A percentile compares a stretch with the other conserved stretches of the same genome.
These are phyloP conservation scores for Mollisia scopiformis DNA, from an alignment of 2,329 filamentous ascomycete genomes.

Conservation along the genomic window DNA sequence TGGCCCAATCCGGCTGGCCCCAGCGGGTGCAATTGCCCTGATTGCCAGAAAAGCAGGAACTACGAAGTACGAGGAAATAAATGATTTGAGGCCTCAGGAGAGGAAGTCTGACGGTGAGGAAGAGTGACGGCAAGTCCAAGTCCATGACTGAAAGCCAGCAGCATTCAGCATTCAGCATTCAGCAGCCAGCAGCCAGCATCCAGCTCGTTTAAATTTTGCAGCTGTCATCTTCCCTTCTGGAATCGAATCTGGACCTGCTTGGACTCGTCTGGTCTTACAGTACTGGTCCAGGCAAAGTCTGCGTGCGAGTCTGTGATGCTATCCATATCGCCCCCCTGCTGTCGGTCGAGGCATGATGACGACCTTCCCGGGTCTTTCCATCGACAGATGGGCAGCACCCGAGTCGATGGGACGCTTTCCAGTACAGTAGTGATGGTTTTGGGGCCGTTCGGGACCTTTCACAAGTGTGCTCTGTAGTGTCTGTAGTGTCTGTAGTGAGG, in stretches of 20 bases:
- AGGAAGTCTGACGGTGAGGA: slow-evolving; percentile 1
- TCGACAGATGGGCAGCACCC: neutral
- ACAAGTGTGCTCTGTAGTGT: neutral
- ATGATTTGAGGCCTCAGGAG: neutral
- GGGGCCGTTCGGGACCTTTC: neutral
- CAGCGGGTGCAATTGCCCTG: slow-evolving; percentile 18
- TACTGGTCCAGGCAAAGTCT: neutral
- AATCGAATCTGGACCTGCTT: too few species aligned
- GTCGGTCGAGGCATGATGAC: neutral
- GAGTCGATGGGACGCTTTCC: neutral
- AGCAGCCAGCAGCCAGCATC: too few species aligned
- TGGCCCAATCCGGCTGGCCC: slow-evolving; percentile 18
- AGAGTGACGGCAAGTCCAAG: too few species aligned
- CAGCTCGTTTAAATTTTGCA: too few species aligned
- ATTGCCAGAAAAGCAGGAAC: neutral
- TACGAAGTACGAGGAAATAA: neutral
- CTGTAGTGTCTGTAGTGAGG: neutral
- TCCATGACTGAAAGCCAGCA: neutral
- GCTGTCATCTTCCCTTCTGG: too few species aligned
- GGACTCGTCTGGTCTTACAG: neutral
- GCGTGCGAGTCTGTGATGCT: neutral
- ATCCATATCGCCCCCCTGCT: neutral
- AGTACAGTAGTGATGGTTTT: neutral
- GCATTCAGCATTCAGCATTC: too few species aligned
- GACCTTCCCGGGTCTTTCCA: neutral